These are phyloP conservation scores for Colletotrichum theobromicola DNA, from an alignment of 2,329 filamentous ascomycete species.

Conservation along the genomic window DNA sequence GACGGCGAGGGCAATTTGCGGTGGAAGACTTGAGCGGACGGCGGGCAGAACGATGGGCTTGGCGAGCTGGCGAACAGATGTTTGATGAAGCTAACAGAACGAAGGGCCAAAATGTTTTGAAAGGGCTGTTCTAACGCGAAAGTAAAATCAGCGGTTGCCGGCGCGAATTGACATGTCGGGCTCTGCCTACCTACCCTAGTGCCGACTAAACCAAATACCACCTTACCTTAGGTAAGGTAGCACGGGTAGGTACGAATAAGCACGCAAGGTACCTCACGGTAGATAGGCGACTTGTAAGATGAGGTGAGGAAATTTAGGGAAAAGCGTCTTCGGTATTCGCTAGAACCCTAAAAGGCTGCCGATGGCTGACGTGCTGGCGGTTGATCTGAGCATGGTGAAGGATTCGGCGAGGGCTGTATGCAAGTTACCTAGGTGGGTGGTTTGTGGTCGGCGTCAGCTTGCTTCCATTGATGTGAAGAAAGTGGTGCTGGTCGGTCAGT, in stretches of 20 bases:
- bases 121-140: not conserved
- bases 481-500: not conserved
- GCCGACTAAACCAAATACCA: no score
- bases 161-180: not conserved
- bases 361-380: not conserved
- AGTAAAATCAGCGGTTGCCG: not conserved
- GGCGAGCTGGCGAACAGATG: not conserved
- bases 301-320: no score
- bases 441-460: not conserved
- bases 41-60: not conserved
- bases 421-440: no score
- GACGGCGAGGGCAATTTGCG: not conserved
- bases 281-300: not conserved
- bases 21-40: not conserved
- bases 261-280: not conserved
- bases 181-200: not conserved
- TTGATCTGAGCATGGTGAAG: not conserved
- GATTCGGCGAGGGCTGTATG: not conserved
- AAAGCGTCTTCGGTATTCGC: no score
- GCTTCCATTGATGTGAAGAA: not conserved
- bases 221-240: not conserved
- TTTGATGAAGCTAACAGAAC: not conserved
- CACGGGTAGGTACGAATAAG: no score
- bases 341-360: no score
- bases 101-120: not conserved